Evolutionary conservation across 2,329 filamentous ascomycete genomes (phyloP), one percentile per base, ranked within the genome.

Genomic region (Talaromyces amestolkiae): DNA sequence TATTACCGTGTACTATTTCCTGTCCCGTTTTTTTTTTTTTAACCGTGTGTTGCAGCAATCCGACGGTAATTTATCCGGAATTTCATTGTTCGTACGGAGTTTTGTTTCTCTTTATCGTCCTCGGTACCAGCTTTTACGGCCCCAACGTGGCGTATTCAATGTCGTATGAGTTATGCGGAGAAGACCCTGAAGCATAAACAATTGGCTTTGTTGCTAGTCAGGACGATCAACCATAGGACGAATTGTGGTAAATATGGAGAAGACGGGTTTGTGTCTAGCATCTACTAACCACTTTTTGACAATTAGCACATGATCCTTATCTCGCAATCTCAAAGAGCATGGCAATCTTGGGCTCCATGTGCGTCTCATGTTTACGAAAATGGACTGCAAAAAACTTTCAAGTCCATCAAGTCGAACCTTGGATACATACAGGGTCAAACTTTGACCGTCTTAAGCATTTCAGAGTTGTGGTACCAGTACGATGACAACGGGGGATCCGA

Each of bases 81-180:
- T 15, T 56, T 22, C 53, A 15, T 15, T 54, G 51, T 54, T 54
- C n/a, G 10, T 31, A 33, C 49, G 9, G 15, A n/a, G 8, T 19
- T n/a, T 54, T 11, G 31, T 22, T 35, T 10, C n/a, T 56, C 35
- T 56, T 37, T 1, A 35, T 56, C n/a, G 10, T 56, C 19, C 33
- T 22, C n/a, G n/a, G 24, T 53, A 53, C 49, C 49, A 33, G 49
- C 24, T 22, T 37, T 56, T 39, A 8, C 33, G 31, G 53, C 53
- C 53, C 53, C 31, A 37, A 24, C 10, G 33, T 22, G 33, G 53
- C 53, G 33, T 24, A 13, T 37, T 15, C 31, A 56, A 24, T 39
- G 53, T 56, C 53, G 53, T 39, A 37, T 39, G 53, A 33, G n/a
- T 37, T 37, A 22, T 56, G 53, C 53, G 53, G 53, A 56, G 53